Base-by-base conservation (phyloP, 140 eudicot genomes). In the Bidens hawaiensis region DNA sequence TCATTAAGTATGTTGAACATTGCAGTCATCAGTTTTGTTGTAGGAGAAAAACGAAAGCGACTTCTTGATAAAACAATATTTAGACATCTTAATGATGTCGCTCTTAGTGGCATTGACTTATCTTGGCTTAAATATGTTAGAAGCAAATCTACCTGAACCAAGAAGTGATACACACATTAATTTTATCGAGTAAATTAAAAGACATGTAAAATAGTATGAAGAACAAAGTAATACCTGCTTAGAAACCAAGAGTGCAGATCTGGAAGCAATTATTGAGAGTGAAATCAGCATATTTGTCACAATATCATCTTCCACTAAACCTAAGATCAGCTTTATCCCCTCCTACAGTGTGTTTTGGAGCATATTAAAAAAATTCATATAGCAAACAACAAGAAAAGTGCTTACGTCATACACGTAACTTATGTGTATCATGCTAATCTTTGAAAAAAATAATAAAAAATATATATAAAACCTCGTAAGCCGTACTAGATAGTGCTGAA, bases 211-310 rank as follows among this genome's bases (percentile, higher is more conserved):
- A 62, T 14, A 49, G 24, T 8, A 9, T 2, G 23, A 68, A 25
- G 48, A 54, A 40, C 48, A 23, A 24, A 62, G 54, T 22, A 53
- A 27, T 59, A 85, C 85, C 88, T 90, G 98, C 27, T 67, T 62
- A 49, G 86, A 61, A 71, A 74, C 78, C 67, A 91, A 69, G 33
- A 68, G 48, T 48, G 77, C 56, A 69, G 93, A 80, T 49, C 69
- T 77, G 33, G 76, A 70, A 76, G 96, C 82, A 69, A 91, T 73
- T 76, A 71, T 80, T 14, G 98, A 75, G 74, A 91, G 98, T 42
- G 96, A 87, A 57, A 78, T 75, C 67, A 87, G 64, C 98, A 91
- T 74, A 47, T 57, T 75, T 64, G 49, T 70, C 45, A 76, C 68
- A 25, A 84, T 66, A 51, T 80, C 83, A 51, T 78, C 95, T 66